Percentiles rank a stretch among this genome's conserved stretches.
phyloP scores from a whole-genome alignment of 1,139 yeast species.

The Candida gigantensis region DNA sequence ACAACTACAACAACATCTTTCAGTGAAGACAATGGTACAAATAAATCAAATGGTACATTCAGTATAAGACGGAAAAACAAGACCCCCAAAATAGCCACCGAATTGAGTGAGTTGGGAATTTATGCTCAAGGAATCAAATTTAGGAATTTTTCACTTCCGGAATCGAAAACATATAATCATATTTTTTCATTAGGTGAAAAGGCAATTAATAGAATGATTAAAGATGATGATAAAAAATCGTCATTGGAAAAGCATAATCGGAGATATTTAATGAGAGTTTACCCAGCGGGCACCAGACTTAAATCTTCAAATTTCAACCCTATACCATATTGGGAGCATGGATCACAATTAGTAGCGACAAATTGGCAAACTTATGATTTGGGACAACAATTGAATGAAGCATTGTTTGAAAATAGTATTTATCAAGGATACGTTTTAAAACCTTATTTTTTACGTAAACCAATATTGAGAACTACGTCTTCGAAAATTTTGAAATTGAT shows the following conservation, averaged over 20 bases:
- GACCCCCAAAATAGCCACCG: conserved; percentile 35
- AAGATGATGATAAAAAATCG: conserved; percentile 53
- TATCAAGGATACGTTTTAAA: conserved; percentile 77
- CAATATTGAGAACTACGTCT: conserved; percentile 26
- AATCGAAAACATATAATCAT: conserved; percentile 78
- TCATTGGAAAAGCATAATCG: conserved; percentile 76
- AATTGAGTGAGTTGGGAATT: conserved; percentile 62
- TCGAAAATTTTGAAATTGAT: conserved; percentile 12
- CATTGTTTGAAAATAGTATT: conserved; percentile 65
- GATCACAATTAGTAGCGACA: conserved; percentile 93
- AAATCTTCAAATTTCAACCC: conserved; percentile 84
- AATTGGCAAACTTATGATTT: conserved; percentile 94
- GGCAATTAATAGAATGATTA: conserved; percentile 59
- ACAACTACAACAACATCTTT: conserved; percentile 44
- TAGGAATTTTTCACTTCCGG: conserved; percentile 81
- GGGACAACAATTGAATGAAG: conserved; percentile 89
- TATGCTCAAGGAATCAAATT: conserved; percentile 75
- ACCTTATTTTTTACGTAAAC: conserved; percentile 50
- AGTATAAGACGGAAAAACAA: conserved; percentile 26
- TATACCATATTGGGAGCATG: conserved; percentile 74
- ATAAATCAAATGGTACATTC: conserved; percentile 1
- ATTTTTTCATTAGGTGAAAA: conserved; percentile 86
- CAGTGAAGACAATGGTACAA: conserved; percentile 43
- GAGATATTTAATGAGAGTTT: conserved; percentile 73
- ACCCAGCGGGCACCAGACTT: conserved; percentile 79